These are phyloP conservation scores for Hortaea sp. DNA, from an alignment of 2,329 filamentous ascomycete genomes.

Conservation along the genomic window DNA sequence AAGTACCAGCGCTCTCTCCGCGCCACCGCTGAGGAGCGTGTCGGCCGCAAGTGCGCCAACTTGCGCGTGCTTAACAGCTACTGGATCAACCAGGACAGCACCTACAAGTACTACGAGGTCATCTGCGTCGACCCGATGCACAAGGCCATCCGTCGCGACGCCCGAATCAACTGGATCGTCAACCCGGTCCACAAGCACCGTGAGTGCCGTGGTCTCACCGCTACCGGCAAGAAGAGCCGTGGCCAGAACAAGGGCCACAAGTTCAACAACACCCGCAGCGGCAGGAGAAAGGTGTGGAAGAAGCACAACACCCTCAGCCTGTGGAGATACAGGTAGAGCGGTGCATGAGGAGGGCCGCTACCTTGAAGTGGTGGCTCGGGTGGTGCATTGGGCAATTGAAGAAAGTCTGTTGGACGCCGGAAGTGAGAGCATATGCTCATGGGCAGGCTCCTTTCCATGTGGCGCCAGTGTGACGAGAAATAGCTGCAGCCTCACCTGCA, in stretches of 20 bases:
- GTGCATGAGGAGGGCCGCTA: not conserved
- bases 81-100: slow-evolving; percentile 99
- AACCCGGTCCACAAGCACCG: slow-evolving; percentile 99
- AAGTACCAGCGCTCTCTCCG: slow-evolving; percentile 99
- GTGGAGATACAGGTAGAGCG: slow-evolving; percentile 84
- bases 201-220: slow-evolving; percentile 91
- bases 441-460: too few species aligned
- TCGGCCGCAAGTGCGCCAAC: slow-evolving; percentile 97
- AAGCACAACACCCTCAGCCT: slow-evolving; percentile 98
- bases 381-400: not conserved
- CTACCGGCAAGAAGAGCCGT: slow-evolving; percentile 98
- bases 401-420: too few species aligned
- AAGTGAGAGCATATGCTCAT: too few species aligned
- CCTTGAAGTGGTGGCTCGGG: not conserved
- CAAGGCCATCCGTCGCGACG: slow-evolving; percentile 98
- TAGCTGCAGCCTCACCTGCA: too few species aligned
- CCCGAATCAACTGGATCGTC: slow-evolving; percentile 99
- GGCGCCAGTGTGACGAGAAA: too few species aligned
- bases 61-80: slow-evolving; percentile 99
- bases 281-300: slow-evolving; percentile 99
- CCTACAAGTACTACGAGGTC: slow-evolving; percentile 99
- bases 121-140: slow-evolving; percentile 99
- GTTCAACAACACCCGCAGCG: slow-evolving; percentile 97
- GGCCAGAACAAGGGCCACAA: slow-evolving; percentile 98
- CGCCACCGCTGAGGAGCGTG: slow-evolving; percentile 98